Base-by-base conservation (phyloP, 2,329 filamentous ascomycete species). In the Aspergillus fumigatiaffinis region DNA sequence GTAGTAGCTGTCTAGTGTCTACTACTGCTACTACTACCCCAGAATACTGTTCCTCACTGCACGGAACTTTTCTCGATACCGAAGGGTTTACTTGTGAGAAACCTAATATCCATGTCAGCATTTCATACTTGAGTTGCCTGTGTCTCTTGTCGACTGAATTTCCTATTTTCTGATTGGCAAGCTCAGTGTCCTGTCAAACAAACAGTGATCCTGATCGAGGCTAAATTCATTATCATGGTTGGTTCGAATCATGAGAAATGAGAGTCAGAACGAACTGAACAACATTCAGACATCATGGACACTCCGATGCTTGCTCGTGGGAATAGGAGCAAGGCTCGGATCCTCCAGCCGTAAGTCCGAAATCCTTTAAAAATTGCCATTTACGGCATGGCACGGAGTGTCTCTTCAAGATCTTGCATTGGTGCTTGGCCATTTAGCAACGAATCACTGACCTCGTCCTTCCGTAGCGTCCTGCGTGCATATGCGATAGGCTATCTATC, bases 401-500 rank as follows among this genome's bases (percentile, higher is more conserved):
- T 12, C 41, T 44, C 7, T 44, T 44, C n/a, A 44, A 23, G 2
- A 44, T 21, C 41, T 23, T 21, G 41, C 20, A 44, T 44, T 44
- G 8, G 32, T 21, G 41, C 41, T 54, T 41, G 29, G 50, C 51
- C 54, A 35, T 49, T 50, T 51, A 29, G 58, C 55, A 48, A 57
- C 58, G 53, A 25, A 50, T 54, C 48, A 56, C 46, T 52, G 50
- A 51, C 41, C 32, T 29, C 35, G 46, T 28, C 25, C 46, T 38
- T 23, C 49, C 58, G 29, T 56, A 76, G 74, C 25, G 65, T 78
- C 47, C 64, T 80, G 41, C 76, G 76, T 53, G 80, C 80, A 26
- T 82, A 80, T 64, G 76, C 70, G 4, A 63, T 82, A 53, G 79
- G 77, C 26, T 80, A 81, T 69, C 60, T 80, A 38, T 80, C 78